phyloP scores from a whole-genome alignment of 2,329 filamentous ascomycete genomes.

The Westerdykella sp. region DNA sequence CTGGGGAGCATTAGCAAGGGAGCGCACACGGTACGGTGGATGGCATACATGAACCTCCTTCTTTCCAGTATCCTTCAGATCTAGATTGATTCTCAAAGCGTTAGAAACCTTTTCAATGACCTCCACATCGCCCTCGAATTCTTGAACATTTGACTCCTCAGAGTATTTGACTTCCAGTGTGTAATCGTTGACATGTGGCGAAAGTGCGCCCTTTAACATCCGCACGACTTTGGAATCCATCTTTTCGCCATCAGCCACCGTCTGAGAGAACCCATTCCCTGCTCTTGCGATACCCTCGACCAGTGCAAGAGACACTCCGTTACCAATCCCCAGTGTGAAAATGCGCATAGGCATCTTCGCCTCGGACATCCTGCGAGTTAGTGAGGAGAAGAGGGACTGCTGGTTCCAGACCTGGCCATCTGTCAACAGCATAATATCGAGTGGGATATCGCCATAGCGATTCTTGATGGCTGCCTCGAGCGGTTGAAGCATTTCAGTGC shows the following conservation, averaged over 20 bases:
- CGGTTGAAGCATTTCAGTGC: constrained; percentile 49
- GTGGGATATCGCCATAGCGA: constrained; percentile 42
- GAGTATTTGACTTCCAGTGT: constrained; percentile 57
- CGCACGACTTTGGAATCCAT: constrained; percentile 64
- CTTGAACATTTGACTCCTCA: constrained; percentile 9
- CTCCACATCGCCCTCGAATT: constrained; percentile 53
- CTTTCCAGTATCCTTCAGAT: constrained; percentile 12
- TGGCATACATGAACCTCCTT: constrained; percentile 10
- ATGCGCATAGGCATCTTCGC: constrained; percentile 46
- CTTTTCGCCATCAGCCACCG: constrained; percentile 56
- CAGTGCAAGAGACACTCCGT: constrained; percentile 49
- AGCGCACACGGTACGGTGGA: background rate
- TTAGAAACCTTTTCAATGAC: constrained; percentile 55
- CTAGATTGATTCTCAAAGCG: constrained; percentile 39
- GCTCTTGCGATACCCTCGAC: constrained; percentile 54
- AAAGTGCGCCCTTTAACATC: constrained; percentile 67
- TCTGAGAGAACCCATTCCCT: constrained; percentile 56
- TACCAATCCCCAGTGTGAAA: constrained; percentile 53
- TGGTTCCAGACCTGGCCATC: constrained; percentile 52
- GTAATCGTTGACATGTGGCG: constrained; percentile 60
- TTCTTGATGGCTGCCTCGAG: constrained; percentile 43
- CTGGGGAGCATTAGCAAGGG: constrained; percentile 11
- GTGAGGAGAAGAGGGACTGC: constrained; percentile 42
- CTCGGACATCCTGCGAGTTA: constrained; percentile 40
- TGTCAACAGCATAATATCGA: constrained; percentile 52